Conservation (phyloP, 2,329 filamentous ascomycete genomes). For the Bipolaris cookei region DNA sequence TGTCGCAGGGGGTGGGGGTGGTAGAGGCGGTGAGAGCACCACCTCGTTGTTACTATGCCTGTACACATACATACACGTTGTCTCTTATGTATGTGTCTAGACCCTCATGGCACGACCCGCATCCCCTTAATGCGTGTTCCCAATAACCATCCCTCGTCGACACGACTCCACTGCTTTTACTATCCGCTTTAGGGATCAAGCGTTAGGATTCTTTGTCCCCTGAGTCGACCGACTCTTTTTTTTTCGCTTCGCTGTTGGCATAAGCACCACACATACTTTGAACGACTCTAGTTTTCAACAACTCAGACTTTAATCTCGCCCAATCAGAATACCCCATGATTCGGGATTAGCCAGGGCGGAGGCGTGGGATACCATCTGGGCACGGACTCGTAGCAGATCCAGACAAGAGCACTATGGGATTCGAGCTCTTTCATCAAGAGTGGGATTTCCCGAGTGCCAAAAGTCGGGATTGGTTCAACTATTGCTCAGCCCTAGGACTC, state of each 20-base stretch:
- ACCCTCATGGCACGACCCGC: slow-evolving; percentile 7
- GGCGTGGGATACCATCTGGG: slow-evolving; percentile 48
- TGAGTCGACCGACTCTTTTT: slow-evolving; percentile 2
- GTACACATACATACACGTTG: not conserved
- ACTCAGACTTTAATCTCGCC: slow-evolving; percentile 15
- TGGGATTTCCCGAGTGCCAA: slow-evolving; percentile 8
- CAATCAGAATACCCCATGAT: slow-evolving; percentile 28
- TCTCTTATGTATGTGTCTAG: slow-evolving; percentile 7
- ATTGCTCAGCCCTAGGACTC: slow-evolving; percentile 50
- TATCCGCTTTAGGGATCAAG: too few relatives aligned
- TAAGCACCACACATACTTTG: too few relatives aligned
- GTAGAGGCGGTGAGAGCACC: slow-evolving; percentile 5
- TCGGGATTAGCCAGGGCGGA: slow-evolving; percentile 37
- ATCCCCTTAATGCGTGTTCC: too few relatives aligned
- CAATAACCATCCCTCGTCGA: too few relatives aligned
- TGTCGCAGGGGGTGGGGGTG: slow-evolving; percentile 7
- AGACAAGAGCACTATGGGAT: slow-evolving; percentile 13
- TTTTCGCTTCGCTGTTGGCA: not conserved
- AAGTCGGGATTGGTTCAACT: slow-evolving; percentile 45
- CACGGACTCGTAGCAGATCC: slow-evolving; percentile 50
- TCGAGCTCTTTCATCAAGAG: slow-evolving; percentile 10
- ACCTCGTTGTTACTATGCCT: not conserved
- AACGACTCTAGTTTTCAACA: too few relatives aligned
- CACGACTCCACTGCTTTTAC: too few relatives aligned
- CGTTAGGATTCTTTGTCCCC: too few relatives aligned